These are phyloP conservation scores for Aspergillus nanangensis DNA, from an alignment of 495 filamentous ascomycete genomes.

Conservation along the genomic window DNA sequence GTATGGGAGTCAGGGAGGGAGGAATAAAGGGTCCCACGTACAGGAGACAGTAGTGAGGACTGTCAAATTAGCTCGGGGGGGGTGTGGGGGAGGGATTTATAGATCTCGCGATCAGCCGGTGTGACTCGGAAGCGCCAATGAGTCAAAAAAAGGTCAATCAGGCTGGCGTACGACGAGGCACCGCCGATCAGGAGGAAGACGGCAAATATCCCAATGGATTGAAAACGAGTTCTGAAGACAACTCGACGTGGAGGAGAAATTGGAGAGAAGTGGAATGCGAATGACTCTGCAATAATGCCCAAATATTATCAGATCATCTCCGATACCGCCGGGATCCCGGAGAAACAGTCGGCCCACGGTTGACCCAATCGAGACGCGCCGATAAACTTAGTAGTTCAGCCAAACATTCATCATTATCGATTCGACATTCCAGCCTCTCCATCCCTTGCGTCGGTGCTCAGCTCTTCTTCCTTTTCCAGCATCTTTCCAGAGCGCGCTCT, in stretches of 20 bases:
- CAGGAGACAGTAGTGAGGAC: too few species aligned
- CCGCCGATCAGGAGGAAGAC: not conserved
- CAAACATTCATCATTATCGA: not conserved
- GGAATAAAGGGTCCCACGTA: too few species aligned
- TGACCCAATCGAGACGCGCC: conserved; percentile 11
- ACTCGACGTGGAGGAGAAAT: not conserved
- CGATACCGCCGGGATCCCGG: conserved; percentile 28
- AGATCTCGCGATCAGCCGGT: not conserved
- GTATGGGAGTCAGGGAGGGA: too few species aligned
- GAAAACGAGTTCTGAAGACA: not conserved
- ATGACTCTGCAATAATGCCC: not conserved
- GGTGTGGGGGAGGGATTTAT: not conserved
- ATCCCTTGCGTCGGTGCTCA: conserved; percentile 13
- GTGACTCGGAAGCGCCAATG: not conserved
- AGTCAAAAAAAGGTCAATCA: not conserved
- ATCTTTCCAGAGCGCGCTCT: not conserved
- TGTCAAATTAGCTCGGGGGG: not conserved
- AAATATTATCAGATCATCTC: not conserved
- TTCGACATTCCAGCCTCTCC: conserved; percentile 9
- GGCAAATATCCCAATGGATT: not conserved
- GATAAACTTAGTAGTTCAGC: conserved; percentile 6
- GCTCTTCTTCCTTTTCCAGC: conserved; percentile 1
- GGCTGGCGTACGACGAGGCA: not conserved
- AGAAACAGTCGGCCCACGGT: conserved; percentile 26
- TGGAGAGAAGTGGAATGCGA: not conserved